These are phyloP conservation scores for Martiniozyma abietophila DNA, from an alignment of 805 yeast genomes.

Conservation along the genomic window DNA sequence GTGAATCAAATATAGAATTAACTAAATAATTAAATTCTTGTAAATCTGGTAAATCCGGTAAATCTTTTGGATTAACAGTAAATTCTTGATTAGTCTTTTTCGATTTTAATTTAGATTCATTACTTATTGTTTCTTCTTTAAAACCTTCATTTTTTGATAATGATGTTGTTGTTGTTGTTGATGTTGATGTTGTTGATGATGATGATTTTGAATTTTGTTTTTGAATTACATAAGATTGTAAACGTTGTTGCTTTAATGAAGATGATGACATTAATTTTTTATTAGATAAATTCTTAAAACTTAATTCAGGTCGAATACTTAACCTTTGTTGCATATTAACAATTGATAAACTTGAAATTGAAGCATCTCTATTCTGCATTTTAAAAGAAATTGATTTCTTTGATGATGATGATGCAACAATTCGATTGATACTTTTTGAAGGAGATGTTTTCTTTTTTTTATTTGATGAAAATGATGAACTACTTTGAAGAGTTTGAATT, in stretches of 20 bases:
- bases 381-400: conserved; percentile 41
- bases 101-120: background rate
- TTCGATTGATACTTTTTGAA: conserved; percentile 8
- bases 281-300: conserved; percentile 4
- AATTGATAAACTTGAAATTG: conserved; percentile 9
- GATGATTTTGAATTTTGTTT: background rate
- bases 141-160: background rate
- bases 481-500: conserved; percentile 8
- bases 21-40: conserved; percentile 25
- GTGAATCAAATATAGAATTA: conserved; percentile 22
- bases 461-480: background rate
- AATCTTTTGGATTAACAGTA: conserved; percentile 16
- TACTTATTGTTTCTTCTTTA: too few relatives aligned
- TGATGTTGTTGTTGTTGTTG: background rate
- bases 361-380: conserved; percentile 10
- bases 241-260: too few relatives aligned
- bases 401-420: conserved; percentile 40
- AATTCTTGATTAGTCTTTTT: conserved; percentile 6
- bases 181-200: background rate
- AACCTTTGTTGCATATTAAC: conserved; percentile 12
- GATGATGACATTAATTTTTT: too few relatives aligned
- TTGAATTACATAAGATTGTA: too few relatives aligned
- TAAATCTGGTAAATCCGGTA: conserved; percentile 22
- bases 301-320: conserved; percentile 8
- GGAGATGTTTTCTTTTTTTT: background rate